phyloP scores from a whole-genome alignment of 345 rosid genomes.

The Boechera divaricarpa region DNA sequence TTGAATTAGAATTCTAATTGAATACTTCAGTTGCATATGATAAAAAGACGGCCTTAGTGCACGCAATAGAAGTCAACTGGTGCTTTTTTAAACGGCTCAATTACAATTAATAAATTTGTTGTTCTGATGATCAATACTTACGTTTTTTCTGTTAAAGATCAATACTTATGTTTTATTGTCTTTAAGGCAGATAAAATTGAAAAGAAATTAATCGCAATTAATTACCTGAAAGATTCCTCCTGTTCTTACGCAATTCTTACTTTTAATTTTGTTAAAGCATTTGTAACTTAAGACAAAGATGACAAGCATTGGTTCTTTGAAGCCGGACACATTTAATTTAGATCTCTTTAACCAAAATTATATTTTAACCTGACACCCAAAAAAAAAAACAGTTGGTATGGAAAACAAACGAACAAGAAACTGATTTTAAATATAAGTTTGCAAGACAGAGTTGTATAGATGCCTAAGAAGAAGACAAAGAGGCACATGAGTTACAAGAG shows the following conservation, averaged over 20 bases:
- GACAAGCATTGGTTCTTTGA: slow-evolving; percentile 37
- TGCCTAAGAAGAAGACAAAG: slow-evolving; percentile 38
- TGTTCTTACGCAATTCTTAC: neutral
- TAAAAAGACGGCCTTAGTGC: too few relatives aligned
- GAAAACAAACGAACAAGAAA: slow-evolving; percentile 28
- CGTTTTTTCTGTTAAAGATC: too few relatives aligned
- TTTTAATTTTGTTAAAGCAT: neutral
- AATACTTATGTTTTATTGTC: too few relatives aligned
- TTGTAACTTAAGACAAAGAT: slow-evolving; percentile 23
- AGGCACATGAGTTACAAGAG: slow-evolving; percentile 33
- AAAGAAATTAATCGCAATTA: too few relatives aligned
- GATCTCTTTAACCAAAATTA: slow-evolving; percentile 10
- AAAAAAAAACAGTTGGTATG: slow-evolving; percentile 5
- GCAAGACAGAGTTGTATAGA: slow-evolving; percentile 13
- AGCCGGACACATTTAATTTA: slow-evolving; percentile 25
- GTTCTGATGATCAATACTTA: too few relatives aligned
- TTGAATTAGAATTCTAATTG: too few relatives aligned
- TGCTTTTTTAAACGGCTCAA: too few relatives aligned
- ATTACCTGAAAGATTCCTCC: slow-evolving; percentile 3
- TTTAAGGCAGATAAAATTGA: too few relatives aligned
- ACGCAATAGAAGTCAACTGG: too few relatives aligned
- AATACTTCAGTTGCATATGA: too few relatives aligned
- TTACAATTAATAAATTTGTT: too few relatives aligned
- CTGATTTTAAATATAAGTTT: neutral
- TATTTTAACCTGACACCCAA: neutral